phyloP scores from a whole-genome alignment of 768 basidiomycete genomes.

The Naganishia friedmannii region DNA sequence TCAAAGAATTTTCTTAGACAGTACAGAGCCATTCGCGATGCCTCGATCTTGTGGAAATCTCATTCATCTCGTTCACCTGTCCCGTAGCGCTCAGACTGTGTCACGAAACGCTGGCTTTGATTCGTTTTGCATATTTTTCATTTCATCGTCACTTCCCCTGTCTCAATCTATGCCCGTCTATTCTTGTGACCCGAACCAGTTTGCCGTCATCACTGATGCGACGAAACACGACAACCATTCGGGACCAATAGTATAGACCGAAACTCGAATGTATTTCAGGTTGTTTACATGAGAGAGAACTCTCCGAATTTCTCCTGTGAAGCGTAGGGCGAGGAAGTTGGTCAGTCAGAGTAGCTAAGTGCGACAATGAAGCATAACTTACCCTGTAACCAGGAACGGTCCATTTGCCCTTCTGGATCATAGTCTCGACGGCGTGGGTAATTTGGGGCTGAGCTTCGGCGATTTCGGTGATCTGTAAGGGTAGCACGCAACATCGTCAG shows the following conservation, averaged over 20 bases:
- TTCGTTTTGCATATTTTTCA: slow-evolving; percentile 18
- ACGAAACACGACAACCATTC: background rate
- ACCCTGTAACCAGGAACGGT: slow-evolving; percentile 72
- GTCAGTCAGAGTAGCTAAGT: background rate
- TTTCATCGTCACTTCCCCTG: slow-evolving; percentile 5
- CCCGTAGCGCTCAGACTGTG: background rate
- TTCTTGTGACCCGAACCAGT: background rate
- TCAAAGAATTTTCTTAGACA: background rate
- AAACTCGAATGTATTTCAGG: slow-evolving; percentile 1
- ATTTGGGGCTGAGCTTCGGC: slow-evolving; percentile 89
- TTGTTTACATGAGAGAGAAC: slow-evolving; percentile 74
- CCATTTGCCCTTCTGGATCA: slow-evolving; percentile 38
- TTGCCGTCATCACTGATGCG: background rate
- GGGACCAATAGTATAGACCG: background rate
- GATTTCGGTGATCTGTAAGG: slow-evolving; percentile 74
- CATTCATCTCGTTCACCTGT: background rate
- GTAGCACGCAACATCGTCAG: background rate
- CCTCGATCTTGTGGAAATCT: background rate
- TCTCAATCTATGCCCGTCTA: background rate
- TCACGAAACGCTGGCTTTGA: background rate
- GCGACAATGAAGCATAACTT: slow-evolving; percentile 28
- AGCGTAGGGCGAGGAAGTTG: background rate
- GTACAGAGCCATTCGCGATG: background rate
- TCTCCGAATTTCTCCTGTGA: slow-evolving; percentile 93
- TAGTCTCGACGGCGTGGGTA: slow-evolving; percentile 72